Evolutionary conservation across 768 basidiomycete genomes (phyloP).

Genomic region (Pholiota molesta): DNA sequence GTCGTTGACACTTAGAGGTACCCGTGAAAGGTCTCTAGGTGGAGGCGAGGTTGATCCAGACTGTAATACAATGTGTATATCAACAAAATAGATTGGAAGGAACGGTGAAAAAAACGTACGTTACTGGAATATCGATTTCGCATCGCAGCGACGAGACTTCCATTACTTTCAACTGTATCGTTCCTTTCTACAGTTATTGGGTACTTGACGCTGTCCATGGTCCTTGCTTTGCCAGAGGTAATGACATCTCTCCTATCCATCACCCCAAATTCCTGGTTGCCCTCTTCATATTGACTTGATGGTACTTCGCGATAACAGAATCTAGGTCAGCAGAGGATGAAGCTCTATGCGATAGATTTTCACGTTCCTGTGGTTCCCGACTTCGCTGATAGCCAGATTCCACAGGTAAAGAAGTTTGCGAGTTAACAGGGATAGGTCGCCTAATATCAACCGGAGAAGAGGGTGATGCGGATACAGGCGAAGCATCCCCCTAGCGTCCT

Average conservation of each 20-base stretch:
- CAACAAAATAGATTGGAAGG: neutral
- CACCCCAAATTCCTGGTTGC: conserved; percentile 20
- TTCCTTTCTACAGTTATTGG: conserved; percentile 45
- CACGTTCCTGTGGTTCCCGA: neutral
- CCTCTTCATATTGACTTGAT: conserved; percentile 10
- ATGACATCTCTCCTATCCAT: conserved; percentile 9
- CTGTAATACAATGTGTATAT: conserved; percentile 30
- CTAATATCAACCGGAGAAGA: conserved; percentile 6
- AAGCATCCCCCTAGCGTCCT: conserved; percentile 3
- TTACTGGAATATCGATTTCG: conserved; percentile 60
- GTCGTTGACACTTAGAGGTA: conserved; percentile 65
- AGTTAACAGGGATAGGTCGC: conserved; percentile 21
- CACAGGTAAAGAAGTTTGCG: conserved; percentile 19
- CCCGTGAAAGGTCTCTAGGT: conserved; percentile 62
- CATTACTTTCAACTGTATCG: conserved; percentile 55
- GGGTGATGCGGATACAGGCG: neutral
- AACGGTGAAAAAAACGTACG: conserved; percentile 40
- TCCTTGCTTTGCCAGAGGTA: conserved; percentile 24
- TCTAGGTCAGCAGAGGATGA: conserved; percentile 19
- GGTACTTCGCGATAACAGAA: conserved; percentile 1
- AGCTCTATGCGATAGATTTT: conserved; percentile 10
- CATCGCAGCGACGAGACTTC: conserved; percentile 71
- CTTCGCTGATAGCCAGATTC: conserved; percentile 9
- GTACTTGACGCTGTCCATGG: conserved; percentile 32
- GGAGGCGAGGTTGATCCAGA: conserved; percentile 54